These are phyloP conservation scores for Vaccinium macrocarpon DNA, from an alignment of 148 eudicot genomes.

Conservation along the genomic window DNA sequence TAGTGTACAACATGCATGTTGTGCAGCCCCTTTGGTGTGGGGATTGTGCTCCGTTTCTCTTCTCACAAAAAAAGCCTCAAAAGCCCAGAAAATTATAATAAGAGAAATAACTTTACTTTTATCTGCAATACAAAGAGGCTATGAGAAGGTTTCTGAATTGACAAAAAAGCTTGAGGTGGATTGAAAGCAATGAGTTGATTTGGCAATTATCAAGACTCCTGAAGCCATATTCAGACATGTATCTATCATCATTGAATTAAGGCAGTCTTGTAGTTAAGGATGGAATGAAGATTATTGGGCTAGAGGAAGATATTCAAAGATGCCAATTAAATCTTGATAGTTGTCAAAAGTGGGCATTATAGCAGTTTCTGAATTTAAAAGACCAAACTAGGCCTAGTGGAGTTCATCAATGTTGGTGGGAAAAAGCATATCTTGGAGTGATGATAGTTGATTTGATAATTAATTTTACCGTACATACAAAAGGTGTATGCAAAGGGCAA, in stretches of 20 bases:
- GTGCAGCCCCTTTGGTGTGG: no score
- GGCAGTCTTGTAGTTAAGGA: not conserved
- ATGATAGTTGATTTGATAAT: not conserved
- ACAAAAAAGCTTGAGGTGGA: no score
- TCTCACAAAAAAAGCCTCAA: no score
- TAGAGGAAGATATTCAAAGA: conserved; percentile 7
- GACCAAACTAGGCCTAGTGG: not conserved
- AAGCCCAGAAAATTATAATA: no score
- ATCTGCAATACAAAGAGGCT: no score
- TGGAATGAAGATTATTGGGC: not conserved
- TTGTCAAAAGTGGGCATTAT: conserved; percentile 18
- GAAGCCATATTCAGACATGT: not conserved
- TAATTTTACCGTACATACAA: not conserved
- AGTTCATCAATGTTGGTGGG: conserved; percentile 10
- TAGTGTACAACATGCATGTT: no score
- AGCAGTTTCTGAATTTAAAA: not conserved
- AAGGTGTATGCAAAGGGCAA: not conserved
- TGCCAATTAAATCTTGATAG: conserved; percentile 9
- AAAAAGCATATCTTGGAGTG: not conserved
- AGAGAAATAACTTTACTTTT: no score
- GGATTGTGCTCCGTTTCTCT: no score
- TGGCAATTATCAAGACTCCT: not conserved
- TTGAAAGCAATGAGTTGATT: not conserved
- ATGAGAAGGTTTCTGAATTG: no score
- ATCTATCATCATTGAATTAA: not conserved